Conservation (phyloP, 1,284 basidiomycete genomes). For the Trichosporon asahii region DNA sequence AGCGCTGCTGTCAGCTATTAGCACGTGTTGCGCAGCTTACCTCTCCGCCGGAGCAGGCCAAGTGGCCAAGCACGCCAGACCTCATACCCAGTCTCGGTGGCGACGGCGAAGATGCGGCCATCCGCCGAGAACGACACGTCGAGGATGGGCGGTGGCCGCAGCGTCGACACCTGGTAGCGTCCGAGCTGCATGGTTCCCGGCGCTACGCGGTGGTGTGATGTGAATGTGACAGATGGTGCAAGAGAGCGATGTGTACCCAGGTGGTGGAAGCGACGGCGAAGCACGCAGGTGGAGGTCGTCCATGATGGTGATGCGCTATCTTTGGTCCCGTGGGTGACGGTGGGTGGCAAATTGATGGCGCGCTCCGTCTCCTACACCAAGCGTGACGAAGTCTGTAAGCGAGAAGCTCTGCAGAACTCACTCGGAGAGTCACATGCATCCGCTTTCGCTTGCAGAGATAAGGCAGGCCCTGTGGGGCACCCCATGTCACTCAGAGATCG, state of each 20-base stretch:
- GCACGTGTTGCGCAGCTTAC: slow-evolving; percentile 53
- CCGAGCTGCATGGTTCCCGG: slow-evolving; percentile 71
- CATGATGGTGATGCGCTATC: not conserved
- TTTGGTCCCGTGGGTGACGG: slow-evolving; percentile 1
- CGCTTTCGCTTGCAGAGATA: not conserved
- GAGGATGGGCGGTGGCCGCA: slow-evolving; percentile 69
- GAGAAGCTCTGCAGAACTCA: not conserved
- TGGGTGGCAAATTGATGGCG: slow-evolving; percentile 2
- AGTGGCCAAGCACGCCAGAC: slow-evolving; percentile 79
- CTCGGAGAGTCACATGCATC: not conserved
- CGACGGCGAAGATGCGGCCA: slow-evolving; percentile 73
- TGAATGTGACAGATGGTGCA: not conserved
- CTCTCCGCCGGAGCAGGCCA: slow-evolving; percentile 70
- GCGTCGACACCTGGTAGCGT: slow-evolving; percentile 76
- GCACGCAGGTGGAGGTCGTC: not conserved
- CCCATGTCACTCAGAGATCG: not conserved
- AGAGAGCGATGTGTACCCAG: not conserved
- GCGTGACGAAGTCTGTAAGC: not conserved
- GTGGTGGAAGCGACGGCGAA: not conserved
- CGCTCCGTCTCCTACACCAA: not conserved
- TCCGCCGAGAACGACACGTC: slow-evolving; percentile 70
- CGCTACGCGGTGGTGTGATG: not conserved
- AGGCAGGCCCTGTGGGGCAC: not conserved
- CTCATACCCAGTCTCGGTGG: slow-evolving; percentile 79
- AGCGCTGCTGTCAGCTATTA: slow-evolving; percentile 31